Evolutionary conservation across 2,329 filamentous ascomycete species (phyloP).

Genomic region (Didymella glomerata): DNA sequence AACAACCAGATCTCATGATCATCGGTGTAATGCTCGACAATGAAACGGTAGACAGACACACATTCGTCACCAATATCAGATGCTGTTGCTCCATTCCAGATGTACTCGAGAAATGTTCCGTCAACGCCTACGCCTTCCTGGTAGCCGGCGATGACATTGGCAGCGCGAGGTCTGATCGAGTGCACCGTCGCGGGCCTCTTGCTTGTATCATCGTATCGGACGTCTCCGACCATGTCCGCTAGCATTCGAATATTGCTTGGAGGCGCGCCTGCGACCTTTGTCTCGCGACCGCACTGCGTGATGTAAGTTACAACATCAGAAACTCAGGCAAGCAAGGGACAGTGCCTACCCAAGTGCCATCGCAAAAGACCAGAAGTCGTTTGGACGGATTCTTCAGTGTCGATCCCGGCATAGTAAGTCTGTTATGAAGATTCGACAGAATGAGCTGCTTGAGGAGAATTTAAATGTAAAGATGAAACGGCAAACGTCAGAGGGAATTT

Average conservation of each 20-base stretch:
- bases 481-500: background rate
- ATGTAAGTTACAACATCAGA: background rate
- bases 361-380: constrained; percentile 45
- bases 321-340: no score
- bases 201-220: constrained; percentile 24
- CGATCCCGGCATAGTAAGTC: constrained; percentile 23
- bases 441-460: background rate
- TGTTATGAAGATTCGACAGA: background rate
- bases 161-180: constrained; percentile 25
- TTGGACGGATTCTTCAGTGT: constrained; percentile 28
- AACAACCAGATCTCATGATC: constrained; percentile 56
- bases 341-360: constrained; percentile 45
- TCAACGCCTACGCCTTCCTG: constrained; percentile 50
- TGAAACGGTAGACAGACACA: constrained; percentile 47
- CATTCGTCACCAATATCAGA: constrained; percentile 49
- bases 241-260: constrained; percentile 46
- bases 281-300: constrained; percentile 40
- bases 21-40: constrained; percentile 45
- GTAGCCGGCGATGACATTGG: constrained; percentile 45
- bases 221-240: constrained; percentile 43
- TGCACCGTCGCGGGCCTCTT: constrained; percentile 33
- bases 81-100: constrained; percentile 50
- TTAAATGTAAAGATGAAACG: background rate
- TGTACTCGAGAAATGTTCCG: constrained; percentile 47
- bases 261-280: constrained; percentile 37